These are phyloP conservation scores for Gossypium ekmanianum DNA, from an alignment of 345 rosid genomes.

Conservation along the genomic window DNA sequence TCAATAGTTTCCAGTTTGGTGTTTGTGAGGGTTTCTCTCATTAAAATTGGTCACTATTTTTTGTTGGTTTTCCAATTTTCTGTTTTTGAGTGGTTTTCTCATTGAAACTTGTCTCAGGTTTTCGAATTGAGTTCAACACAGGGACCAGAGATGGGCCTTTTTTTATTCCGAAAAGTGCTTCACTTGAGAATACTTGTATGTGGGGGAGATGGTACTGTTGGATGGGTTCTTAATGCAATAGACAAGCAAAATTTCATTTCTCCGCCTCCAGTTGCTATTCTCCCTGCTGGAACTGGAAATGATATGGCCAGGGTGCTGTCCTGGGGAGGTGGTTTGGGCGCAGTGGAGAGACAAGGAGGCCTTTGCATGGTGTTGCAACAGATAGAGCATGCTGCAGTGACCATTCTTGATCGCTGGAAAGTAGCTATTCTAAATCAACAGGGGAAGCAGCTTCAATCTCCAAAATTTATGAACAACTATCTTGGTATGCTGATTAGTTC, in stretches of 20 bases:
- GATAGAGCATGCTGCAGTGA: constrained; percentile 82
- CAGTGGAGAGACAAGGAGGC: constrained; percentile 86
- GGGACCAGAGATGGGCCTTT: constrained; percentile 86
- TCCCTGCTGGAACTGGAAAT: constrained; percentile 98
- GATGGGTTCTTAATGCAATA: constrained; percentile 85
- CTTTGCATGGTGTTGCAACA: constrained; percentile 58
- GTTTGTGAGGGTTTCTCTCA: constrained; percentile 18
- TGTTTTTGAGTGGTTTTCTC: constrained; percentile 15
- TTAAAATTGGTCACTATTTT: constrained; percentile 41
- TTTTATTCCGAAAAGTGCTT: constrained; percentile 73
- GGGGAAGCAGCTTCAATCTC: constrained; percentile 57
- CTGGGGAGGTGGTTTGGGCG: constrained; percentile 89
- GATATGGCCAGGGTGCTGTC: constrained; percentile 84
- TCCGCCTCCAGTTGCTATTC: constrained; percentile 93
- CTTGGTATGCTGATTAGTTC: constrained; percentile 42
- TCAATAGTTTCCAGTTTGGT: background rate
- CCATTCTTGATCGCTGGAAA: constrained; percentile 91
- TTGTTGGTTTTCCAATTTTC: constrained; percentile 22
- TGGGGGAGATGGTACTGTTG: constrained; percentile 94
- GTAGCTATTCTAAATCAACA: constrained; percentile 57
- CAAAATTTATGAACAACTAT: constrained; percentile 88
- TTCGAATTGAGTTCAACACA: constrained; percentile 70
- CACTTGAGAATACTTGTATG: constrained; percentile 90
- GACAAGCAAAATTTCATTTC: constrained; percentile 82
- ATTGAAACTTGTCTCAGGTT: constrained; percentile 44